Percentiles rank a stretch among this genome's conserved stretches.
phyloP scores from a whole-genome alignment of 2,329 filamentous ascomycete species.

The Magnaporthiopsis rhizophila region DNA sequence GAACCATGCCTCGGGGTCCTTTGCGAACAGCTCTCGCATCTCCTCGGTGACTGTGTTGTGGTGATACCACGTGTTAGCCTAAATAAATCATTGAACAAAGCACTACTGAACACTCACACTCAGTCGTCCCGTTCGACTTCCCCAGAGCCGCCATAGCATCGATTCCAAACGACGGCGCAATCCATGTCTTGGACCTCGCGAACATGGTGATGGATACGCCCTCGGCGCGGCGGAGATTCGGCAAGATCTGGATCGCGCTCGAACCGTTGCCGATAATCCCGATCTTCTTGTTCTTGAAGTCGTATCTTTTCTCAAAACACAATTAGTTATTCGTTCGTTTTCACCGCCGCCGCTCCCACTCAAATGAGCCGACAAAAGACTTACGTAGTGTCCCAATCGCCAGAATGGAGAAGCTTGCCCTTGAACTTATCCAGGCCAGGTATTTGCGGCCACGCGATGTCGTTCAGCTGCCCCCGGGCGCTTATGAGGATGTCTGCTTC shows the following conservation, averaged over 20 bases:
- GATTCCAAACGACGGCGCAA: constrained; percentile 38
- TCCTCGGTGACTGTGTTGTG: constrained; percentile 26
- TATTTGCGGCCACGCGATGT: constrained; percentile 35
- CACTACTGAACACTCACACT: constrained; percentile 24
- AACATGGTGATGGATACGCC: constrained; percentile 35
- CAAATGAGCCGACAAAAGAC: constrained; percentile 8
- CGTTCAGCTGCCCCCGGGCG: constrained; percentile 34
- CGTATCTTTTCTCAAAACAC: constrained; percentile 24
- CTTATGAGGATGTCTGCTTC: constrained; percentile 31
- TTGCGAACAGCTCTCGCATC: constrained; percentile 27
- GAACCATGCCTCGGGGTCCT: constrained; percentile 28
- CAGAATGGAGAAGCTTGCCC: constrained; percentile 38
- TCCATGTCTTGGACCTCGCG: constrained; percentile 42
- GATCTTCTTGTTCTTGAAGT: constrained; percentile 38
- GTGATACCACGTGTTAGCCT: not conserved
- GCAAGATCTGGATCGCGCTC: constrained; percentile 45
- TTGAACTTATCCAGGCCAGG: constrained; percentile 31
- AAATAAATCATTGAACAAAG: not conserved
- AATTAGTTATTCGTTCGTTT: not conserved
- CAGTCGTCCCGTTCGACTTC: constrained; percentile 27
- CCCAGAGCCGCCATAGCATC: constrained; percentile 33
- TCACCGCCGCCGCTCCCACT: too few relatives aligned
- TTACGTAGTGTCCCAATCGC: constrained; percentile 32
- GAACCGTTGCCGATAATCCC: constrained; percentile 45
- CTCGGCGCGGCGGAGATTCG: constrained; percentile 34